Evolutionary conservation across 208 protist genomes (phyloP), one percentile per base, ranked within the genome.

Genomic region (Wallacemonas sp.): DNA sequence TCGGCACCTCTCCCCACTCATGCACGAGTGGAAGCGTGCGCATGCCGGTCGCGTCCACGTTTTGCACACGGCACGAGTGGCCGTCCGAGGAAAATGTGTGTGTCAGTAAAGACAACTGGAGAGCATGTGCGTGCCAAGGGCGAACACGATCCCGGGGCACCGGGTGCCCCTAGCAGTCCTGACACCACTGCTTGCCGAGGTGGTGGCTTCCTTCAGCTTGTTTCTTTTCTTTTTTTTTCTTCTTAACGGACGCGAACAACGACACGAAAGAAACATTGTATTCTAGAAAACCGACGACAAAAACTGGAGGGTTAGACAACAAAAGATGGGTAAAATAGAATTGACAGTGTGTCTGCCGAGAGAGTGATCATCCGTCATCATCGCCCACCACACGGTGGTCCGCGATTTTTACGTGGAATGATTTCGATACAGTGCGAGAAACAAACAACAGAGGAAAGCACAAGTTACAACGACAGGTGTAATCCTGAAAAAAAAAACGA

Each of bases 401-500:
- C 6, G 4, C n/a, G 26, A 21, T 13, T 12, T 54, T 22, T 33
- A 62, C 41, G 17, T 19, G 9, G 15, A 55, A 0, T 21, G 8
- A 55, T 36, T 29, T 55, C 26, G 24, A 55, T 55, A 55, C 19
- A 65, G 24, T 37, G 42, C 17, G 27, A 54, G 41, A 65, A 59
- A 42, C 15, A 61, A 55, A 60, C 45, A 61, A 48, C n/a, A 33
- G 42, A 21, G 67, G 33, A 34, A 62, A 17, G 33, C 15, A 58
- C 29, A 33, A 2, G 58, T 30, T 34, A 33, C 13, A 71, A 42
- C 32, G 24, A 70, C 33, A 45, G 27, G 22, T 54, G 21, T 52
- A 70, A 62, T 26, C 8, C 67, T 62, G 65, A 1, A 79, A 34
- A 62, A 68, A 58, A 63, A 55, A 55, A 55, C 24, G 30, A 55